Evolutionary conservation across 1,139 yeast species (phyloP), one percentile per base, ranked within the genome.

Genomic region (Blastobotrys illinoisensis): DNA sequence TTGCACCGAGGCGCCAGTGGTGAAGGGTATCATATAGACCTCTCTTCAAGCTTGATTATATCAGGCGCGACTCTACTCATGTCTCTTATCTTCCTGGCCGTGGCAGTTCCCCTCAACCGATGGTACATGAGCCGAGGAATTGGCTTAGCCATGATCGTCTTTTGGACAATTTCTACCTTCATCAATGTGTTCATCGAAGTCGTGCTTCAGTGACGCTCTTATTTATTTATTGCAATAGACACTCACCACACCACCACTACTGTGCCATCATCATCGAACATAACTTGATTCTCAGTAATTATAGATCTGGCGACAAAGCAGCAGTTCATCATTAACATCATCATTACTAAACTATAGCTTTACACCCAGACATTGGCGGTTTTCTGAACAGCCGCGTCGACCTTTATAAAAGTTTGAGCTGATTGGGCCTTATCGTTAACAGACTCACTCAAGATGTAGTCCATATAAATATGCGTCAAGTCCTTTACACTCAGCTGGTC

Each of bases 111-210:
- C 0, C 59, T 75, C 32, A 85, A 85, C 63, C 70, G 74, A 9
- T 89, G 96, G 95, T 71, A 71, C 58, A 75, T 89, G 69, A 83
- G 85, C 55, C 72, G 78, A 54, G 69, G 69, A 48, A 77, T 86
- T 21, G 95, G 95, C 0, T 50, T 66, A 7, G 64, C 74, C 1
- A 76, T 84, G 62, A 75, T 88, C 21, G 60, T 71, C 1, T 72
- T 82, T 44, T 87, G 93, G 93, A 56, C 74, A 2, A 36, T 76
- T 3, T 79, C 72, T 19, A 70, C 73, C 2, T 40, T 57, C 9
- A 48, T 67, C 40, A 72, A 66, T 54, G 62, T 71, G 7, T 49
- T 57, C 18, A 49, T 67, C 11, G 71, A 68, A 50, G 48, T 69
- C 49, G 49, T 46, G 6, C 44, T 32, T 32, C 40, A 32, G 40